Evolutionary conservation across 768 basidiomycete genomes (phyloP).

Genomic region (Leccinellum rugosiceps): DNA sequence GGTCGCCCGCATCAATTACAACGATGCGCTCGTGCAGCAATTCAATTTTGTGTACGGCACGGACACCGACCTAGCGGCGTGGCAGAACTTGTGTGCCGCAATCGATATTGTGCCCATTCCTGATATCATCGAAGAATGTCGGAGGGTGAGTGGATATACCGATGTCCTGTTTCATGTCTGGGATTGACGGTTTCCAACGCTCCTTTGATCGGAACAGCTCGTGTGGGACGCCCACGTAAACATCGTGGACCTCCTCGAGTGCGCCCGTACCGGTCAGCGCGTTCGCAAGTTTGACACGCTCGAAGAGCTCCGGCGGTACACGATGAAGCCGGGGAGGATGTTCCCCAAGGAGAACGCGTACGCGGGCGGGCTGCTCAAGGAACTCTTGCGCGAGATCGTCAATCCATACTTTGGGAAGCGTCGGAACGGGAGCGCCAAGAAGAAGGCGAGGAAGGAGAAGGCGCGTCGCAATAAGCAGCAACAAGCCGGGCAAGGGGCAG

Average conservation of each 20-base stretch:
- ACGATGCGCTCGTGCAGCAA: constrained; percentile 20
- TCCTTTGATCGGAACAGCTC: constrained; percentile 3
- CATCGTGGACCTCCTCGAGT: constrained; percentile 32
- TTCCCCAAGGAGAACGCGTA: constrained; percentile 30
- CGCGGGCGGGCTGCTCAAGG: constrained; percentile 29
- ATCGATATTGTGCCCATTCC: constrained; percentile 24
- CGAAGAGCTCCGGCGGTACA: constrained; percentile 26
- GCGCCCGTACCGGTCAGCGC: constrained; percentile 1
- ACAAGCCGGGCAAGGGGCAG: neutral
- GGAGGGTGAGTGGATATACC: constrained; percentile 8
- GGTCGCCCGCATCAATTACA: constrained; percentile 2
- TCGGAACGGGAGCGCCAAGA: constrained; percentile 20
- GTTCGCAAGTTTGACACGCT: constrained; percentile 27
- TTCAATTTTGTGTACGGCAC: constrained; percentile 27
- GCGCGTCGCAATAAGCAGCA: neutral
- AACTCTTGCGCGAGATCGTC: constrained; percentile 30
- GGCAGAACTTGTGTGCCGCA: constrained; percentile 24
- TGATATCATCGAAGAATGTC: constrained; percentile 13
- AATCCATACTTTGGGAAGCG: constrained; percentile 12
- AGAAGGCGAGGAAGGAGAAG: constrained; percentile 11
- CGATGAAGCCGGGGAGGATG: constrained; percentile 11
- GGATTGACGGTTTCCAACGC: neutral
- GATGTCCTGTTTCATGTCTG: neutral
- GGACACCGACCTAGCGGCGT: constrained; percentile 13
- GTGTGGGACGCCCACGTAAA: constrained; percentile 33